Base-by-base conservation (phyloP, 345 rosid species). In the Acer saccharum region DNA sequence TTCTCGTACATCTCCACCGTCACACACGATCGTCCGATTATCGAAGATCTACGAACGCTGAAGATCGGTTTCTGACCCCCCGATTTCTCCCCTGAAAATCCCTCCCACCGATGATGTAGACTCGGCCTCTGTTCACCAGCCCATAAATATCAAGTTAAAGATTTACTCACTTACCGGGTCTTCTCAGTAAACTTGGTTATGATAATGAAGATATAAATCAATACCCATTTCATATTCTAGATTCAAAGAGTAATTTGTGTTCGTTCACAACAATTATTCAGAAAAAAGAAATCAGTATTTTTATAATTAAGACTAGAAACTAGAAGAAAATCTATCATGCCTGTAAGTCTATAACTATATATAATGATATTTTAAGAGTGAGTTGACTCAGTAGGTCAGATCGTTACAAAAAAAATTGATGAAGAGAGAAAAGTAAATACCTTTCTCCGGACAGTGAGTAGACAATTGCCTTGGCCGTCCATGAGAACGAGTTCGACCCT, bases 401-500 rank as follows among this genome's bases (percentile, higher is more conserved):
- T 69, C 58, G 65, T 46, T 72, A 20, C 5, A 35, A 35, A 46
- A 74, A 74, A 41, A 76, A 13, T 55, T 64, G 57, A 48, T 10
- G 66, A 35, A 7, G 66, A 48, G 13, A 1, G 6, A 4, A 35
- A 10, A 68, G 55, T 32, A 4, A 10, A 1, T 75, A 92, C 97
- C 96, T 92, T 96, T 79, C 88, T 87, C 67, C 91, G 84, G 44
- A 94, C 97, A 74, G 97, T 94, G 85, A 96, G 93, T 14, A 96
- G 88, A 76, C 99, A 96, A 57, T 89, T 89, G 58, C 97, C 98
- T 52, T 81, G 71, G 18, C 97, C 83, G 66, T 94, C 93, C 99
- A 92, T 94, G 80, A 96, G 99, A 81, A 92, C 97, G 68, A 87
- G 79, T 83, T 94, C 98, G 52, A 75, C 89, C 68, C 50, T 84